phyloP scores from a whole-genome alignment of 2,329 filamentous ascomycete species.

The Ophiostoma perfectum region DNA sequence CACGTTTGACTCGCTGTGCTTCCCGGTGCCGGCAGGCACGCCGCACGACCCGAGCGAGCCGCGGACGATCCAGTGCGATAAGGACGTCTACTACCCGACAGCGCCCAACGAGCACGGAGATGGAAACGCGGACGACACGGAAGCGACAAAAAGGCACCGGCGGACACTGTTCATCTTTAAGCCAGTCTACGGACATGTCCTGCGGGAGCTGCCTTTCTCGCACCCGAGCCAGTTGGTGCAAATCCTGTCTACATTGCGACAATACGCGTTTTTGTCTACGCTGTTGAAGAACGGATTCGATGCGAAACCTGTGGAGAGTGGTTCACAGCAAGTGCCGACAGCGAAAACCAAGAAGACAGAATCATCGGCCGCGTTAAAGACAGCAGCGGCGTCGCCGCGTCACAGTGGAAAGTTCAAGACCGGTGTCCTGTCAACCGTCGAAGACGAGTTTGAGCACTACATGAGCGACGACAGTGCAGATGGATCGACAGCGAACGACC shows the following conservation, averaged over 20 bases:
- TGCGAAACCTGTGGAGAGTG: not conserved
- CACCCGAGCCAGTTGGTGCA: constrained; percentile 71
- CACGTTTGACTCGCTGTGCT: constrained; percentile 54
- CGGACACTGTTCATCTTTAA: constrained; percentile 67
- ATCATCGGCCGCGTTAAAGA: not conserved
- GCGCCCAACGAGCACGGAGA: not conserved
- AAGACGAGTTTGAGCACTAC: constrained; percentile 30
- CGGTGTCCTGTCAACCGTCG: constrained; percentile 27
- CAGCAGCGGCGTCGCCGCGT: not conserved
- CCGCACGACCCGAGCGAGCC: constrained; percentile 53
- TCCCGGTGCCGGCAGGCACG: constrained; percentile 48
- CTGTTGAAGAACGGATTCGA: constrained; percentile 58
- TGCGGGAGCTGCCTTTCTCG: constrained; percentile 67
- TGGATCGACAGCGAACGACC: no score
- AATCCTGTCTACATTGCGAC: constrained; percentile 67
- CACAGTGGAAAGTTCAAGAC: constrained; percentile 12
- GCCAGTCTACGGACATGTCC: constrained; percentile 61
- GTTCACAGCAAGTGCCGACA: not conserved
- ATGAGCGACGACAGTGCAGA: constrained; percentile 16
- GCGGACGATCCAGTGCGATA: constrained; percentile 48
- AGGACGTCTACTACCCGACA: constrained; percentile 39
- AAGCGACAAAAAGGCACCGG: constrained; percentile 37
- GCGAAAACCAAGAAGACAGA: not conserved
- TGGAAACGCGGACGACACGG: not conserved
- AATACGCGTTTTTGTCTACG: constrained; percentile 66